Evolutionary conservation across 371 early-diverging fungal genomes (phyloP).

Genomic region (Mortierella sp.): DNA sequence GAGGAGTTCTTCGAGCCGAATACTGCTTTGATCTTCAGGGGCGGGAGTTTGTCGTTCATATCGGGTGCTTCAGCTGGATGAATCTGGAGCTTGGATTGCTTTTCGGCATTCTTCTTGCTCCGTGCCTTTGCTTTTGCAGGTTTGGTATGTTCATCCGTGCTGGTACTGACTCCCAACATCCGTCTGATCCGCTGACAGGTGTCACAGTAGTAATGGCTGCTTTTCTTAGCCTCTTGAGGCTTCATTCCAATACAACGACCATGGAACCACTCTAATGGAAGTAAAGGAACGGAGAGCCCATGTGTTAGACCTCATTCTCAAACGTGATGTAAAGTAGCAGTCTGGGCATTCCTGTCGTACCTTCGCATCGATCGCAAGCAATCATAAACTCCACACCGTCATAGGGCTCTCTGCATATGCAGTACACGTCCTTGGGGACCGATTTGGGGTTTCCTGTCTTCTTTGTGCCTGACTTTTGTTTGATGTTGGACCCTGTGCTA

Average conservation of each 20-base stretch:
- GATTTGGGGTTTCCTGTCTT: slow-evolving; percentile 45
- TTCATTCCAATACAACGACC: slow-evolving; percentile 52
- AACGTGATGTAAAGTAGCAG: too few species aligned
- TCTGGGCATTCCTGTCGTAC: slow-evolving; percentile 10
- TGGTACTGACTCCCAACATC: slow-evolving; percentile 28
- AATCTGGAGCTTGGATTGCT: slow-evolving; percentile 10
- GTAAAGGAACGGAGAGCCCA: neutral
- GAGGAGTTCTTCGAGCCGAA: neutral
- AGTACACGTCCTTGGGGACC: slow-evolving; percentile 56
- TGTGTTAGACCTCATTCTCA: neutral
- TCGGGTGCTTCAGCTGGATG: neutral
- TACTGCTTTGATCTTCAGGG: slow-evolving; percentile 10
- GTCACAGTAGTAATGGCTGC: slow-evolving; percentile 61
- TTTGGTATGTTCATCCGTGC: slow-evolving; percentile 1
- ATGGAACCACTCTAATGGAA: slow-evolving; percentile 57
- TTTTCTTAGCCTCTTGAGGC: slow-evolving; percentile 60
- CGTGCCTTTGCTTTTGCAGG: slow-evolving; percentile 17
- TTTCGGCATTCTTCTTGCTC: slow-evolving; percentile 25
- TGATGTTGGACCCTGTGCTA: slow-evolving; percentile 16
- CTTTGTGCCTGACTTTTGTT: slow-evolving; percentile 34
- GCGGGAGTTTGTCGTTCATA: neutral
- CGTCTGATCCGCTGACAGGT: slow-evolving; percentile 52
- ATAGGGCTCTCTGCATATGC: slow-evolving; percentile 63
- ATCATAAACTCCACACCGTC: slow-evolving; percentile 57
- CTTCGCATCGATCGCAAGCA: slow-evolving; percentile 53